Evolutionary conservation across 164 flowering plant genomes (phyloP).

Genomic region (Vitis labrusca): DNA sequence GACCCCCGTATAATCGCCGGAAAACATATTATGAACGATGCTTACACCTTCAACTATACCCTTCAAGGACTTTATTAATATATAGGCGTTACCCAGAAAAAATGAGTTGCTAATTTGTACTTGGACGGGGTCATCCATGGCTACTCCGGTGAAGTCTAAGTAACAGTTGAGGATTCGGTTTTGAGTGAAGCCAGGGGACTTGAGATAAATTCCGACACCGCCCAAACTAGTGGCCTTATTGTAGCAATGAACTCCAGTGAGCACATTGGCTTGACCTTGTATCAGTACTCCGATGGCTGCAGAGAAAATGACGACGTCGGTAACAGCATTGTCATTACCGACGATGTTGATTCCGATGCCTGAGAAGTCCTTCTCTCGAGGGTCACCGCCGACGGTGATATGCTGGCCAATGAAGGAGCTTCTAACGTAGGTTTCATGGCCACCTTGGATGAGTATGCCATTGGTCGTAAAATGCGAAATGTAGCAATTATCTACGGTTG

Average conservation of each 20-base stretch:
- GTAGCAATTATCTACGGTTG: conserved; percentile 22
- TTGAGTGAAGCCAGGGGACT: conserved; percentile 16
- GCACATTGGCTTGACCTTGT: conserved; percentile 18
- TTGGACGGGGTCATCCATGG: conserved; percentile 24
- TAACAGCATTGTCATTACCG: conserved; percentile 21
- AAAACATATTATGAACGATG: conserved; percentile 26
- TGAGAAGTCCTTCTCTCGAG: conserved; percentile 16
- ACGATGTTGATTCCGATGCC: conserved; percentile 20
- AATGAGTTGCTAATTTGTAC: conserved; percentile 18
- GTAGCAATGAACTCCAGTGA: conserved; percentile 25
- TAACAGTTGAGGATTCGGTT: conserved; percentile 21
- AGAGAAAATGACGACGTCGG: conserved; percentile 23
- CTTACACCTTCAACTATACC: conserved; percentile 5
- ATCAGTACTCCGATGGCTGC: conserved; percentile 17
- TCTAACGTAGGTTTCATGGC: conserved; percentile 19
- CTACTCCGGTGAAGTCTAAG: conserved; percentile 24
- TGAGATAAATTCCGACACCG: conserved; percentile 17
- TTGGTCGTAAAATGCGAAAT: conserved; percentile 12
- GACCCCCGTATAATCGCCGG: conserved; percentile 12
- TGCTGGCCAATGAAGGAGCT: conserved; percentile 25
- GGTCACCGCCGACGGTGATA: conserved; percentile 20
- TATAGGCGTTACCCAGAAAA: conserved; percentile 20
- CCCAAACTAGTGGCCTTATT: conserved; percentile 24
- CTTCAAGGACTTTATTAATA: conserved; percentile 10
- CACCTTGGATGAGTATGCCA: conserved; percentile 13